Percentiles rank a stretch among this genome's conserved stretches.
These are phyloP conservation scores for peach (Prunus persica) DNA, from an alignment of 306 rosid species.

Conservation along the genomic window DNA sequence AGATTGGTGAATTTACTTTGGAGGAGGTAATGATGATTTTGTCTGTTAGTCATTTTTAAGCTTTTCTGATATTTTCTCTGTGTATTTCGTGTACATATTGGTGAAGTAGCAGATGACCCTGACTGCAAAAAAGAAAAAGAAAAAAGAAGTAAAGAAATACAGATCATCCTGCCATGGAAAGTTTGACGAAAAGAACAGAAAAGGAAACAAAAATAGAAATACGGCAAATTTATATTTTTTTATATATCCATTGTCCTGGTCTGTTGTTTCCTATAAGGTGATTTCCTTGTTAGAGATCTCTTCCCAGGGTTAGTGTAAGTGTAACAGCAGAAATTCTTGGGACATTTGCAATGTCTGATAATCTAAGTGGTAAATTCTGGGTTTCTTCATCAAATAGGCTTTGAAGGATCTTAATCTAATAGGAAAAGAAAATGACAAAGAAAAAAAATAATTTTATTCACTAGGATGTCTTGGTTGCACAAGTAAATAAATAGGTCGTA, in stretches of 20 bases:
- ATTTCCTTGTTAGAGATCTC: neutral
- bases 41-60: neutral
- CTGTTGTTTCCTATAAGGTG: too few species aligned
- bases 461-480: neutral
- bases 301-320: neutral
- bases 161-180: neutral
- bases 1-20: conserved; percentile 13
- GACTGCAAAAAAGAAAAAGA: neutral
- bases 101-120: neutral
- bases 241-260: too few species aligned
- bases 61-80: neutral
- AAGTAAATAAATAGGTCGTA: too few species aligned
- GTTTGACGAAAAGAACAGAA: neutral
- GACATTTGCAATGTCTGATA: neutral
- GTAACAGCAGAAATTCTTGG: neutral
- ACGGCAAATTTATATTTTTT: neutral
- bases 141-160: neutral
- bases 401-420: neutral
- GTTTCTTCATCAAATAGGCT: neutral
- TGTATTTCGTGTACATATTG: neutral
- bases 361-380: neutral
- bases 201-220: neutral
- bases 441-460: neutral
- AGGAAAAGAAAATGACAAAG: neutral
- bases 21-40: conserved; percentile 8